Base-by-base conservation (phyloP, 768 basidiomycete species). In the Macrolepiota dolichaula region DNA sequence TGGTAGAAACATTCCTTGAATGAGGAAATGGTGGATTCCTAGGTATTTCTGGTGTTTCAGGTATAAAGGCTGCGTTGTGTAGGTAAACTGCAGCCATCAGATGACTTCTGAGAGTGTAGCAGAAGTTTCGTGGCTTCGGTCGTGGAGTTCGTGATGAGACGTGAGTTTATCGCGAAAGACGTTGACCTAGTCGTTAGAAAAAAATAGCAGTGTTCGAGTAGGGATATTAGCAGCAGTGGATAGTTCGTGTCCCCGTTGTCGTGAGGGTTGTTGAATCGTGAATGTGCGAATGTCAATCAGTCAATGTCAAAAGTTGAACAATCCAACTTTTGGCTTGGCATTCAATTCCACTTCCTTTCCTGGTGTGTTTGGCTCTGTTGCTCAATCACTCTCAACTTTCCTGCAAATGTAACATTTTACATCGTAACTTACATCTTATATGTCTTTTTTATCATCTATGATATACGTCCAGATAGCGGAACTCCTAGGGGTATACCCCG, bases 51-150 rank as follows among this genome's bases (percentile, higher is more conserved):
- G 69, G 57, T 17, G 68, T 56, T 44, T 79, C 78, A 35, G 76
- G 71, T 51, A 76, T 63, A 70, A 81, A 81, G 57, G 84, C 67
- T 35, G 80, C 75, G 66, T 84, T 80, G 71, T 87, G 85, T 54
- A 86, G 78, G 69, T 81, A 80, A 55, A 86, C 70, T 55, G 83
- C 84, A 58, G 85, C 81, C 87, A 89, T 89, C 55, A 36, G 52
- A 54, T 52, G 15, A 50, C 38, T 11, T 38, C 49, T 22, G 2
- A 25, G 51, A 59, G 67, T 52, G 63, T 24, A 51, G 35, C 42
- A 40, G 61, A n/a, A 51, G 22, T 54, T 69, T 65, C 44, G 54
- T 52, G 64, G 59, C 61, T 63, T 56, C 55, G 60, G 57, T 65
- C n/a, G n/a, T 42, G 56, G 51, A 22, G 57, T 53, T 51, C 49